phyloP scores from a whole-genome alignment of 495 filamentous ascomycete species.

The Trichoderma reesei region DNA sequence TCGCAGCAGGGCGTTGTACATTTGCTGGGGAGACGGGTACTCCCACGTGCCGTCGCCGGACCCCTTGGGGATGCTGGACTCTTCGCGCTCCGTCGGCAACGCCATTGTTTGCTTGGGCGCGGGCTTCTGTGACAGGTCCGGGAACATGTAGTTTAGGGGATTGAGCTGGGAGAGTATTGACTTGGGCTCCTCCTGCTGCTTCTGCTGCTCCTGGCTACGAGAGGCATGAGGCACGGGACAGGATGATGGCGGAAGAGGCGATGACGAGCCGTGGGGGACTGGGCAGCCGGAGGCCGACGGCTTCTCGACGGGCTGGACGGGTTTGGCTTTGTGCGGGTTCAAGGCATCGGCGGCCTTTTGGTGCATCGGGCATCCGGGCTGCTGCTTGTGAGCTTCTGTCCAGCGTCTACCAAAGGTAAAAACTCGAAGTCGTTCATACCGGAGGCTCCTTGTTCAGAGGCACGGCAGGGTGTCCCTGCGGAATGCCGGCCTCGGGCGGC shows the following conservation, averaged over 20 bases:
- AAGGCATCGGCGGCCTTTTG: slow-evolving; percentile 42
- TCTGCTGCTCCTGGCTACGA: slow-evolving; percentile 20
- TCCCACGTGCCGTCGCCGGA: slow-evolving; percentile 78
- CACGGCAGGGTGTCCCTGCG: slow-evolving; percentile 10
- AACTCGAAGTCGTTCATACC: slow-evolving; percentile 35
- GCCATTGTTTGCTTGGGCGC: slow-evolving; percentile 59
- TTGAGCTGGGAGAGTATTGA: slow-evolving; percentile 65
- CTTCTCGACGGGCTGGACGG: slow-evolving; percentile 18
- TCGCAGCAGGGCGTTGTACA: slow-evolving; percentile 95
- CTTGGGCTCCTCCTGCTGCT: slow-evolving; percentile 16
- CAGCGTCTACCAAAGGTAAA: background rate
- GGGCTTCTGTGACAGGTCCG: slow-evolving; percentile 66
- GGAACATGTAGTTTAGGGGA: slow-evolving; percentile 94
- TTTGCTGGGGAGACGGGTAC: slow-evolving; percentile 95
- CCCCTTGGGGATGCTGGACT: slow-evolving; percentile 79
- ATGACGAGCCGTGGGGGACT: slow-evolving; percentile 38
- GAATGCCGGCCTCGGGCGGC: slow-evolving; percentile 29
- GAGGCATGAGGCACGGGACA: slow-evolving; percentile 44
- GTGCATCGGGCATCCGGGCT: slow-evolving; percentile 93
- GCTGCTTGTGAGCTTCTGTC: slow-evolving; percentile 22
- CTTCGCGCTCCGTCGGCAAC: slow-evolving; percentile 68
- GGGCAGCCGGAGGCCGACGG: slow-evolving; percentile 30
- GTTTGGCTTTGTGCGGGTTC: slow-evolving; percentile 21
- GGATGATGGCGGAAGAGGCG: slow-evolving; percentile 30
- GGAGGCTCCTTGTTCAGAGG: slow-evolving; percentile 34